Conservation (phyloP, 345 rosid species). For the Schrenkiella parvula region DNA sequence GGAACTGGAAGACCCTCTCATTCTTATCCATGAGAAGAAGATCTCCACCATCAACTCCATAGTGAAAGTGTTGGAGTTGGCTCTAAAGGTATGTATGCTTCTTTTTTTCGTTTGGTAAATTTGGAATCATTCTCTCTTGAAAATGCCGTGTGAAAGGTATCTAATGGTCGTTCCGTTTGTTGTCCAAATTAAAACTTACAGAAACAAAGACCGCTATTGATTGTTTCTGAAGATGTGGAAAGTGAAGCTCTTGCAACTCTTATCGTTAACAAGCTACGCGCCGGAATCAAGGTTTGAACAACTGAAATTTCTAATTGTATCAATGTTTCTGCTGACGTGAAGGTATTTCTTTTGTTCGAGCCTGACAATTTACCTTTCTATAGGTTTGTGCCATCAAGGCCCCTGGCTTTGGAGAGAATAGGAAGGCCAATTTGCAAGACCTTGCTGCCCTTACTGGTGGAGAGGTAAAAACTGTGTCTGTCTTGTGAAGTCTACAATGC, state of each 20-base stretch:
- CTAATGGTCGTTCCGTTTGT: not conserved
- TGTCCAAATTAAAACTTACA: constrained; percentile 15
- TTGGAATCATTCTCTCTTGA: not conserved
- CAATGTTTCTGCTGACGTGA: no score
- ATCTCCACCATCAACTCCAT: constrained; percentile 73
- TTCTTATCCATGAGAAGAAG: constrained; percentile 93
- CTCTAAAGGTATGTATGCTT: constrained; percentile 62
- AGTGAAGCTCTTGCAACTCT: constrained; percentile 94
- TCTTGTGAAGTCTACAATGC: not conserved
- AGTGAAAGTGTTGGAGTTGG: constrained; percentile 87
- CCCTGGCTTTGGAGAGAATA: constrained; percentile 97
- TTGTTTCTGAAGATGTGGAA: constrained; percentile 89
- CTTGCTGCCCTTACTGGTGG: constrained; percentile 89
- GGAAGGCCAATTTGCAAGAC: constrained; percentile 81
- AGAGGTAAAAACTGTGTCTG: constrained; percentile 33
- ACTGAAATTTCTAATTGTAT: not conserved
- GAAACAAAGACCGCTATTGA: constrained; percentile 85
- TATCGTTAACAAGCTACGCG: constrained; percentile 92
- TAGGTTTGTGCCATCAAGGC: constrained; percentile 96
- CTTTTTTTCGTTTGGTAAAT: not conserved
- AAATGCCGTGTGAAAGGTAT: not conserved
- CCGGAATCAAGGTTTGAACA: constrained; percentile 78
- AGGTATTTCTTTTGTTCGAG: not conserved
- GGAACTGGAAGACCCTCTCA: constrained; percentile 95
- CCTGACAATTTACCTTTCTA: not conserved